Evolutionary conservation across 306 rosid species (phyloP).

Genomic region (Geum urbanum): DNA sequence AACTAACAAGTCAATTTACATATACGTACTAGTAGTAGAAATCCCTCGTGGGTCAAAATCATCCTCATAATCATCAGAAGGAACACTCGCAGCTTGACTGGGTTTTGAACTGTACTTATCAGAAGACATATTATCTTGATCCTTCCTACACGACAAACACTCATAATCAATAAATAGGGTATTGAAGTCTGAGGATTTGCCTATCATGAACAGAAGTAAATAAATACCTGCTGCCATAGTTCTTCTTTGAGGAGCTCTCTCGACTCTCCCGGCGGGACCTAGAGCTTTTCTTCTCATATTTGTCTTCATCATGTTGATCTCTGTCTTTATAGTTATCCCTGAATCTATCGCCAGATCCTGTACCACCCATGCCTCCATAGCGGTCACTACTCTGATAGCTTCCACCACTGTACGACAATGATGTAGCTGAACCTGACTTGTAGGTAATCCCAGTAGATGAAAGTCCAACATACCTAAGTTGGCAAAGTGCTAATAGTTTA

Average conservation of each 20-base stretch:
- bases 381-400: conserved; percentile 56
- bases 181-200: not conserved
- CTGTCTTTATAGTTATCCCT: conserved; percentile 52
- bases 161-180: conserved; percentile 20
- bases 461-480: conserved; percentile 81
- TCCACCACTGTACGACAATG: conserved; percentile 53
- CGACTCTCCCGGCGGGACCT: conserved; percentile 47
- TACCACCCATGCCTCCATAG: conserved; percentile 58
- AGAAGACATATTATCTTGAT: conserved; percentile 37
- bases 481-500: conserved; percentile 18
- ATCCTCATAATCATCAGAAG: conserved; percentile 46
- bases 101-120: conserved; percentile 43
- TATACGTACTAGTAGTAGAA: conserved; percentile 60
- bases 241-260: conserved; percentile 57
- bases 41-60: conserved; percentile 97
- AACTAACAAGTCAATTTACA: conserved; percentile 14
- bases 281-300: conserved; percentile 42
- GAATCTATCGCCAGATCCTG: conserved; percentile 46
- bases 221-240: conserved; percentile 42
- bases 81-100: conserved; percentile 44
- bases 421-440: conserved; percentile 68
- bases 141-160: conserved; percentile 54
- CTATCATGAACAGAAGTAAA: conserved; percentile 8
- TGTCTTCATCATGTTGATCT: conserved; percentile 56
- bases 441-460: conserved; percentile 81